Evolutionary conservation across 805 yeast species (phyloP).

Genomic region (Ogataea degrootiae): DNA sequence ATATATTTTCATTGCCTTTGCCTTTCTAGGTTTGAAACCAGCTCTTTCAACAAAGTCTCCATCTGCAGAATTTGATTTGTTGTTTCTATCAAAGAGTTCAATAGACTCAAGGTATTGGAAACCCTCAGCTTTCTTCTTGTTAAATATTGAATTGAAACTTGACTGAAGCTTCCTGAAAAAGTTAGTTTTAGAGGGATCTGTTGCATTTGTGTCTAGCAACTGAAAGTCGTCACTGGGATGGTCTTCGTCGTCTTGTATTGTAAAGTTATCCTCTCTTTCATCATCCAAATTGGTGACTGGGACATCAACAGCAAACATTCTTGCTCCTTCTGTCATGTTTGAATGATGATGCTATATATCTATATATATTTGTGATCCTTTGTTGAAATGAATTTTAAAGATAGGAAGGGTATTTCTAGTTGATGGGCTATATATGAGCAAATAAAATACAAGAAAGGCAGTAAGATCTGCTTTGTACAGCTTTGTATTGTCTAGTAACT

Average conservation of each 20-base stretch:
- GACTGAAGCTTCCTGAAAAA: constrained; percentile 6
- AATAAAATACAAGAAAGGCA: no score
- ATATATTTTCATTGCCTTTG: constrained; percentile 7
- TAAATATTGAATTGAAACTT: constrained; percentile 5
- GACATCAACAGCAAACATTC: constrained; percentile 36
- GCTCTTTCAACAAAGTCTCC: constrained; percentile 15
- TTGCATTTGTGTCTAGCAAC: constrained; percentile 7
- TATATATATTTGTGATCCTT: no score
- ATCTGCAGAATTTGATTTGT: constrained; percentile 18
- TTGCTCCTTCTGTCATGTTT: background rate
- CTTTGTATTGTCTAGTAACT: no score
- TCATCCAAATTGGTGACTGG: constrained; percentile 53
- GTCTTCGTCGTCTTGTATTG: constrained; percentile 9
- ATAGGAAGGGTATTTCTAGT: no score
- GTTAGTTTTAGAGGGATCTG: background rate
- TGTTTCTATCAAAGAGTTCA: constrained; percentile 24
- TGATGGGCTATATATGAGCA: no score
- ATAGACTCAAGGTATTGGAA: constrained; percentile 20
- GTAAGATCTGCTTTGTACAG: no score
- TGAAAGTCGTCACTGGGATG: constrained; percentile 19
- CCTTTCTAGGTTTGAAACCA: constrained; percentile 1
- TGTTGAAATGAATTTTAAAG: no score
- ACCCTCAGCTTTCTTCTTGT: constrained; percentile 1
- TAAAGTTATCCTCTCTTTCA: constrained; percentile 27
- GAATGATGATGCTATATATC: no score